A percentile compares a stretch with the other conserved stretches of the same genome.
phyloP scores from a whole-genome alignment of 805 yeast genomes.

The Candida sphagnicola region DNA sequence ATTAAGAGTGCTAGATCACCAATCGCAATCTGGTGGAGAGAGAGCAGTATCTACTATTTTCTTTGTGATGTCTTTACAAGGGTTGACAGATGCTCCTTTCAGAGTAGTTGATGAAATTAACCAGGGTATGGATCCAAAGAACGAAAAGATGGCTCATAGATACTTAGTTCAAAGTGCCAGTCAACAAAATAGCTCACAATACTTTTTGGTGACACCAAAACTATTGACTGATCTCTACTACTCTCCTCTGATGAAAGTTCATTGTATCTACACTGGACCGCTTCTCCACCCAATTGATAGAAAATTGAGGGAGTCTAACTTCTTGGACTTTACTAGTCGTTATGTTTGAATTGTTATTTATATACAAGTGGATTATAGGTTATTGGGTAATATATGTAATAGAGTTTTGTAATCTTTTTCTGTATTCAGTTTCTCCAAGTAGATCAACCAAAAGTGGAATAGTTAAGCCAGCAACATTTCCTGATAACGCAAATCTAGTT shows the following conservation, averaged over 20 bases:
- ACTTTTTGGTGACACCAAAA: slow-evolving; percentile 91
- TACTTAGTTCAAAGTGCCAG: slow-evolving; percentile 86
- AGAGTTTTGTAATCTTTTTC: slow-evolving; percentile 18
- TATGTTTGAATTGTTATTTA: slow-evolving; percentile 3
- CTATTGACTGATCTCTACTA: slow-evolving; percentile 73
- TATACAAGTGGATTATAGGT: neutral
- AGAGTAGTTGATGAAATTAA: slow-evolving; percentile 96
- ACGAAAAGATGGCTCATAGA: slow-evolving; percentile 82
- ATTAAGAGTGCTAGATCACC: slow-evolving; percentile 72
- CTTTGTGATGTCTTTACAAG: slow-evolving; percentile 87
- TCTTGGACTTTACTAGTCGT: slow-evolving; percentile 26
- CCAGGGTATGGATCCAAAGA: slow-evolving; percentile 96
- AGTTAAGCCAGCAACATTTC: slow-evolving; percentile 65
- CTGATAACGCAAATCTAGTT: slow-evolving; percentile 66
- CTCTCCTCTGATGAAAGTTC: slow-evolving; percentile 76
- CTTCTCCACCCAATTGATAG: slow-evolving; percentile 7
- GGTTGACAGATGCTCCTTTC: slow-evolving; percentile 82
- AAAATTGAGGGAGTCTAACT: slow-evolving; percentile 14
- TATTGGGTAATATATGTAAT: slow-evolving; percentile 5
- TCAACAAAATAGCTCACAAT: slow-evolving; percentile 57
- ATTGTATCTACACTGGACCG: slow-evolving; percentile 60
- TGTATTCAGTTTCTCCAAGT: slow-evolving; percentile 44
- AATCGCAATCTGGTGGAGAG: slow-evolving; percentile 96
- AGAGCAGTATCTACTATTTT: slow-evolving; percentile 92
- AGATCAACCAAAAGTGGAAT: slow-evolving; percentile 54